Evolutionary conservation across 2,329 filamentous ascomycete genomes (phyloP).

Genomic region (Penicillium sp.): DNA sequence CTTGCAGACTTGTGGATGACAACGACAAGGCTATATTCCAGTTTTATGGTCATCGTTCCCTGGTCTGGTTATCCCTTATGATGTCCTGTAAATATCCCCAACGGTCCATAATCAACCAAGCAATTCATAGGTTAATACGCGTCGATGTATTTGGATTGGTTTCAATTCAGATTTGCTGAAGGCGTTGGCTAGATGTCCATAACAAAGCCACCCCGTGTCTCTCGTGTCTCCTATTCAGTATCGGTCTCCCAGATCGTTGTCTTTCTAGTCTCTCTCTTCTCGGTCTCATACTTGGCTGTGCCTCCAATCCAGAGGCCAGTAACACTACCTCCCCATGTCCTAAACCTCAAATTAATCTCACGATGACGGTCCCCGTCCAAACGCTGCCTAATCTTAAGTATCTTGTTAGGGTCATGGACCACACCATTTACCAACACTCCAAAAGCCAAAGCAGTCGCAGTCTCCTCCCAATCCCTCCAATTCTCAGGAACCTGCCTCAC

Average conservation of each 20-base stretch:
- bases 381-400: conserved; percentile 3
- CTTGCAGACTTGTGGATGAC: not conserved
- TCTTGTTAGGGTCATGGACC: not conserved
- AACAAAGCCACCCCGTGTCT: not conserved
- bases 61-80: not conserved
- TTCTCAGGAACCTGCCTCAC: conserved; percentile 13
- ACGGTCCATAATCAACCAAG: not conserved
- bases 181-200: not conserved
- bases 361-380: conserved; percentile 1
- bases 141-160: not conserved
- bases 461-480: conserved; percentile 12
- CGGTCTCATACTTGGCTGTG: not conserved
- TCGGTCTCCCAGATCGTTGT: not conserved
- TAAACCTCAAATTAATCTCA: conserved; percentile 7
- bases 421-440: not conserved
- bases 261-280: not conserved
- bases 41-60: not conserved
- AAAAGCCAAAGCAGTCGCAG: conserved; percentile 13
- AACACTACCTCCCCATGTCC: not conserved
- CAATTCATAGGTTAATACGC: not conserved
- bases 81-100: not conserved
- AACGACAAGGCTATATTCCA: not conserved
- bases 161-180: not conserved
- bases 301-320: conserved; percentile 15
- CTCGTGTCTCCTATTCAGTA: not conserved